Base-by-base conservation (phyloP, 495 filamentous ascomycete species). In the Cudoniella acicularis region DNA sequence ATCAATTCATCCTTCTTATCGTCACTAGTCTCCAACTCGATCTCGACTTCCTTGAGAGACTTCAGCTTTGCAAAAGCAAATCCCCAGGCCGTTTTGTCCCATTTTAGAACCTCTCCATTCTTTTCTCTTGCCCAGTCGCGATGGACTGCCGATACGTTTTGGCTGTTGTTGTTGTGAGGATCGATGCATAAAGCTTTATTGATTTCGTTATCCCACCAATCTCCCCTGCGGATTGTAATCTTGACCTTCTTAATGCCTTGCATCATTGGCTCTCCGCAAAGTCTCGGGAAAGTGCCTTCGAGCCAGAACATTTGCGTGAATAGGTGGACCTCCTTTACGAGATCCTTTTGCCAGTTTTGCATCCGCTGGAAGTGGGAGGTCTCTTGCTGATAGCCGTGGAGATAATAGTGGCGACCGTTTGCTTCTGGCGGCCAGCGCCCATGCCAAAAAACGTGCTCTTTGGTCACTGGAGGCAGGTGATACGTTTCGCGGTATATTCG, bases 291-390 rank as follows among this genome's bases (percentile, higher is more conserved):
- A 10, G 9, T 18, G 17, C 54, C 30, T 52, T 69, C 67, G 2
- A 69, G 64, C 64, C 67, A 69, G 53, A 41, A 64, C 26, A 61
- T 51, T 30, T 66, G 64, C 11, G 56, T 62, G 25, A 64, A 66
- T 2, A 69, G 46, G 50, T 62, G 66, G 1, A 51, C 30, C 9
- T 63, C 56, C 22, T 53, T 61, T 17, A 64, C 64, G 3, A 60
- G 49, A 10, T 57, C 27, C 21, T 57, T 22, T 40, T 65, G 63
- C 57, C 57, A 60, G 21, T 54, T 48, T 26, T 41, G n/a, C 16
- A 65, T 27, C 6, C 17, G 36, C 1, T 8, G 0, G 43, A 65
- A 65, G 23, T 59, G 55, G 1, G n/a, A 16, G 1, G 40, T 23
- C 40, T 62, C 55, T 8, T 30, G 23, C 10, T 56, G 23, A 21